Evolutionary conservation across 75 land plant species (phyloP), one percentile per base, ranked within the genome.

Genomic region (Picea glauca): DNA sequence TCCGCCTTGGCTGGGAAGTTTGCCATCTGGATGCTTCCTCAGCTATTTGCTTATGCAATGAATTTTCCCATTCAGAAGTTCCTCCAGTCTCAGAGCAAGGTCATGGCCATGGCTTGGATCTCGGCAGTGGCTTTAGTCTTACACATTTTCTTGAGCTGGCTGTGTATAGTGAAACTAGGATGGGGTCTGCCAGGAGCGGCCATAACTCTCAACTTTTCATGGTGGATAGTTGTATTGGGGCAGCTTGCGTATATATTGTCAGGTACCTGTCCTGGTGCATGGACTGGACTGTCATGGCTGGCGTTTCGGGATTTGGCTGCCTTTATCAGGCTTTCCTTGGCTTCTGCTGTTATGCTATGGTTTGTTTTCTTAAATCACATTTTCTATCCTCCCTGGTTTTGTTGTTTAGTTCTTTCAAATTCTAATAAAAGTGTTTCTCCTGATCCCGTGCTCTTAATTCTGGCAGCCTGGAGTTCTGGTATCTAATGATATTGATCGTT

Each of bases 401-500:
- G 5, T 60, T 5, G 1, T 17, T 5, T 60, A 60, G 21, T 60
- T 60, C 7, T 4, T 60, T n/a, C 21, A 18, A 60, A 60, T 50
- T 50, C 56, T 9, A 50, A 2, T 50, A 11, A 50, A 40, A 50
- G 56, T 50, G 56, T 50, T 50, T 50, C 56, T 50, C 12, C 56
- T 50, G 56, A 50, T 50, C 56, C 11, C 9, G 56, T 50, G 9
- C 56, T 50, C 56, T 50, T 9, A 50, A 40, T 9, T 50, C 56
- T 50, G 56, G 66, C 90, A 93, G 96, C 77, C 81, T 95, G 78
- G 98, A 93, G 84, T 90, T 88, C 58, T 95, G 98, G 98, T 93
- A 87, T 60, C 82, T 83, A 30, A 89, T 88, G 88, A 50, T 83
- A 15, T 62, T 95, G 17, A 77, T 95, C 30, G 84, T 95, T 33